Conservation (phyloP, 2,329 filamentous ascomycete genomes). For the Epicoccum sorghinum region DNA sequence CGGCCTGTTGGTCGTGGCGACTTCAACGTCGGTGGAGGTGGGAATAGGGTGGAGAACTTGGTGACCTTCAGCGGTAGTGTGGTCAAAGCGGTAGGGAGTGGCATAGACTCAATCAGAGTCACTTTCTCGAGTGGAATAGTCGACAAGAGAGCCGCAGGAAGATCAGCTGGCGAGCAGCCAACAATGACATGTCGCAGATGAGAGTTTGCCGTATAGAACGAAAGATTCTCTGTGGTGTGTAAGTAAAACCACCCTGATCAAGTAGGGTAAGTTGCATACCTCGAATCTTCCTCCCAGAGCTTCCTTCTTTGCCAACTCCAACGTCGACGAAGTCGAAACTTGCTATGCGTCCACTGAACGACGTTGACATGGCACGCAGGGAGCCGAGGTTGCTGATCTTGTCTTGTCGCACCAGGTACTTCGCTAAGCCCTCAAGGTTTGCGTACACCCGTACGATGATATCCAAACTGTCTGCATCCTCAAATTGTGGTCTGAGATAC, state of each 20-base stretch:
- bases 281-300: constrained; percentile 41
- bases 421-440: constrained; percentile 47
- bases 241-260: constrained; percentile 3
- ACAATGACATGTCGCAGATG: constrained; percentile 46
- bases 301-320: constrained; percentile 45
- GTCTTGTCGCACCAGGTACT: constrained; percentile 43
- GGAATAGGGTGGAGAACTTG: constrained; percentile 38
- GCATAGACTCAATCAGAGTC: constrained; percentile 41
- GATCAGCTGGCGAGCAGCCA: constrained; percentile 39
- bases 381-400: constrained; percentile 46
- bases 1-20: constrained; percentile 26
- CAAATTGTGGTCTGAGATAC: constrained; percentile 43
- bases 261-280: constrained; percentile 23
- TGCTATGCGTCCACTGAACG: constrained; percentile 45
- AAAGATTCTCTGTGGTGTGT: constrained; percentile 37
- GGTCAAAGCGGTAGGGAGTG: constrained; percentile 37
- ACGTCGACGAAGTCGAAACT: constrained; percentile 47
- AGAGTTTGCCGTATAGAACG: constrained; percentile 42
- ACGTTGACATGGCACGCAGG: constrained; percentile 43
- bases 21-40: constrained; percentile 31
- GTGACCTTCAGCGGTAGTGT: constrained; percentile 37
- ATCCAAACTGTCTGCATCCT: constrained; percentile 44
- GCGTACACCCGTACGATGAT: constrained; percentile 45
- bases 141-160: constrained; percentile 39
- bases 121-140: constrained; percentile 42